These are phyloP conservation scores for Xerocomellus intermedius DNA, from an alignment of 768 basidiomycete genomes.

Conservation along the genomic window DNA sequence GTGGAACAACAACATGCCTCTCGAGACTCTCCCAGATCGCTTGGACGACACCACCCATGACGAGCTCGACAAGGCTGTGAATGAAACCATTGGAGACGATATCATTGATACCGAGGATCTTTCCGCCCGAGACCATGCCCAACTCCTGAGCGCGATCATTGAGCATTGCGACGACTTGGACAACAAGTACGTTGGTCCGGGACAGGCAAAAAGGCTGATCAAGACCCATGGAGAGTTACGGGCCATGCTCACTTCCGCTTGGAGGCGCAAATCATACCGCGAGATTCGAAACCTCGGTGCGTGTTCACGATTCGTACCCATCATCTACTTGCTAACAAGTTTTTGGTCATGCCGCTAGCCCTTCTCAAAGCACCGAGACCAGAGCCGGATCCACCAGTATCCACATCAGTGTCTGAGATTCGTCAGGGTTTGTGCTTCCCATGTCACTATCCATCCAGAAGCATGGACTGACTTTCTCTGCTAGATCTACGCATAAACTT, in stretches of 20 bases:
- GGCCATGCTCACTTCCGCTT: neutral
- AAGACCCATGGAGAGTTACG: neutral
- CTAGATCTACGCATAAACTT: neutral
- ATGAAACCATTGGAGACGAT: too few relatives aligned
- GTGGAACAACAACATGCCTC: neutral
- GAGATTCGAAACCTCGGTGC: slow-evolving; percentile 9
- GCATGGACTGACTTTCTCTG: neutral
- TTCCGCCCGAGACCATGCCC: too few relatives aligned
- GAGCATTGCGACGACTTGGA: neutral
- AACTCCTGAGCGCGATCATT: neutral
- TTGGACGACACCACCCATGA: neutral
- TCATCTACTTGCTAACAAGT: neutral
- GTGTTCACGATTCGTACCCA: neutral
- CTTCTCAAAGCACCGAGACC: neutral
- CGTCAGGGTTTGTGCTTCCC: neutral
- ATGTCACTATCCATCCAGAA: too few relatives aligned
- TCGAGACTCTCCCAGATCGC: neutral
- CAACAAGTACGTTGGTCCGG: neutral
- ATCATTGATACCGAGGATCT: too few relatives aligned
- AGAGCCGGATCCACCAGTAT: neutral
- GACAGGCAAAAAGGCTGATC: neutral
- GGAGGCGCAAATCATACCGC: neutral
- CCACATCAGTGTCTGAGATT: too few relatives aligned
- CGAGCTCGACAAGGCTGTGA: neutral
- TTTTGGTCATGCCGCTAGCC: neutral